Evolutionary conservation across 768 basidiomycete genomes (phyloP), one percentile per base, ranked within the genome.

Genomic region (Russula olivacea): DNA sequence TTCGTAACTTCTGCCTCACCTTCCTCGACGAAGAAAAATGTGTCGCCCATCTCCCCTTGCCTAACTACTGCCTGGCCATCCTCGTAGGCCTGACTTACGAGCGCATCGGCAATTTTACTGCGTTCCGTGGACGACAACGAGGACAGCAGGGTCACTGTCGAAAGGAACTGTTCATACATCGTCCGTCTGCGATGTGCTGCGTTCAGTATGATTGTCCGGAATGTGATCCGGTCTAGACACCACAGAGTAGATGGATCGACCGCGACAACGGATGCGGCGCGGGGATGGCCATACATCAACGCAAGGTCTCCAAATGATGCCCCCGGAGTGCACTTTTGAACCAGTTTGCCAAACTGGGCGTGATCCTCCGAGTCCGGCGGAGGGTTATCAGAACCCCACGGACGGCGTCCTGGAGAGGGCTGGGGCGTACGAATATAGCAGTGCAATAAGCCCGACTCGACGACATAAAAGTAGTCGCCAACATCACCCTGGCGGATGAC

Each of bases 11-110:
- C 78, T 2, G 96, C 96, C 68, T 90, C 86, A 19, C 96, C 96
- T 69, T 92, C 92, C 73, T 98, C 97, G 36, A 99, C 86, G 66
- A 99, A 94, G 80, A 93, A 99, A 78, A 98, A 98, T 41, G 92
- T 94, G 70, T 96, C 93, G 9, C 97, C 96, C 76, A 91, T 86
- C 67, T 99, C 97, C 59, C 96, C 96, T 74, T 98, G 89, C 53
- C 79, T 80, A 57, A 99, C 93, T 32, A 99, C 92, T 3, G 86
- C 83, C 69, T 93, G 87, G 21, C 93, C 95, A 68, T 93, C 89
- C 41, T 81, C 78, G 72, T 92, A 90, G 9, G 88, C 83, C 63
- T 79, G 81, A 70, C 93, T 93, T 65, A 90, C 86, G 19, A 99
- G 83, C 9, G 95, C 93, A 72, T 99, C 96, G 56, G 96, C 94